Percentiles rank a stretch among this genome's conserved stretches.
phyloP scores from a whole-genome alignment of 2,329 filamentous ascomycete genomes.

The Xylaria sp. region DNA sequence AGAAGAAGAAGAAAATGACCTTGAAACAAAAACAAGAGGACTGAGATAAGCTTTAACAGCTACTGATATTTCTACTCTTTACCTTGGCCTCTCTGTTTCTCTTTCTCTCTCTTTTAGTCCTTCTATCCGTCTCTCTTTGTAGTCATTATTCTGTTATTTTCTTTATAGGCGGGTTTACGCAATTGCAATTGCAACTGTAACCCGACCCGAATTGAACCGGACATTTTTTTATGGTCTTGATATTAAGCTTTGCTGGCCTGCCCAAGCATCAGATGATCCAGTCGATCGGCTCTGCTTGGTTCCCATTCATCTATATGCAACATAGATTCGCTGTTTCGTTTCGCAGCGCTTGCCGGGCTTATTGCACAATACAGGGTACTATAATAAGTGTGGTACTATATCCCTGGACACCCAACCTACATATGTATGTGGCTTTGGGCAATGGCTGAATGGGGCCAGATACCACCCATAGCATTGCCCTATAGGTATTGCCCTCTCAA shows the following conservation, averaged over 20 bases:
- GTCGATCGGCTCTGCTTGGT: conserved; percentile 26
- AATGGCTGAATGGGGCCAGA: conserved; percentile 13
- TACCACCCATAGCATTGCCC: conserved; percentile 26
- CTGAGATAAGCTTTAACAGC: background rate
- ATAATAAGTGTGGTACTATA: background rate
- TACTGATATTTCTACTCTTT: conserved; percentile 1
- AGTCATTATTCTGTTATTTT: too few relatives aligned
- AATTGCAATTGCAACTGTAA: conserved; percentile 22
- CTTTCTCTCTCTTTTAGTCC: too few relatives aligned
- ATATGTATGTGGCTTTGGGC: conserved; percentile 7
- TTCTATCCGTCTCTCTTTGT: too few relatives aligned
- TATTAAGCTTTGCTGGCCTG: conserved; percentile 25
- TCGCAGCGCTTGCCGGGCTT: background rate
- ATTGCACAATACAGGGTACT: background rate
- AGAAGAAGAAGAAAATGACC: background rate
- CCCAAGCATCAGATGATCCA: conserved; percentile 25
- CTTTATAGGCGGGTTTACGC: too few relatives aligned
- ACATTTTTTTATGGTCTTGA: conserved; percentile 22
- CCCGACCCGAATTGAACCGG: conserved; percentile 24
- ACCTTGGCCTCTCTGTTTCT: conserved; percentile 9
- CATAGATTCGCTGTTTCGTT: background rate
- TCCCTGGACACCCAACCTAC: conserved; percentile 6
- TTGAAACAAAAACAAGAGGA: background rate
- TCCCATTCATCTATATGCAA: background rate
- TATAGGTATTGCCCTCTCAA: conserved; percentile 27